Evolutionary conservation across 305 asterid species (phyloP), one percentile per base, ranked within the genome.

Genomic region (Fraxinus platypoda): DNA sequence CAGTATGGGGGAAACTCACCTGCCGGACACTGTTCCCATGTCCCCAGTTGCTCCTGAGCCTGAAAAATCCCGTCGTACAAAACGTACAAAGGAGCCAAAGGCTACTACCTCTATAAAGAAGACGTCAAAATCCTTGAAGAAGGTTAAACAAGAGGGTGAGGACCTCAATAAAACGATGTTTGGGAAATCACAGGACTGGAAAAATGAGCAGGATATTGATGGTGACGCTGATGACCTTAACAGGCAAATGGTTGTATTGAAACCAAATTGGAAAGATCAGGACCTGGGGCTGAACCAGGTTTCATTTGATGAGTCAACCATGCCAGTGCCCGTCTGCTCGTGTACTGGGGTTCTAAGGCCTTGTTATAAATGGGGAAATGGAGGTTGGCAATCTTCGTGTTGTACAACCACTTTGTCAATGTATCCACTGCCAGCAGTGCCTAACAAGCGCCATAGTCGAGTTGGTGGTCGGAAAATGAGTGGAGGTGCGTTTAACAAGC

Each of bases 51-150:
- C 87, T 28, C 88, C 88, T 0, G 93, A 90, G 81, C 94, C 97
- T 15, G 79, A 89, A 71, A 93, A 93, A 84, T n/a, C 95, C 87
- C 86, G 89, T 72, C 92, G 85, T 25, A 46, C 91, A 26, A 95
- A 95, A 83, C 91, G 93, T 9, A 38, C 96, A 3, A 94, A 89
- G 88, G 98, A 91, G 82, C 70, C 92, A 28, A 94, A 91, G 62
- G 87, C 89, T 0, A 77, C 75, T 5, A 66, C 89, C 0, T 75
- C 88, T 1, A 8, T 86, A 0, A 90, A 83, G 85, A 92, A 86
- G 84, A 21, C 89, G 31, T 76, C 94, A n/a, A 94, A 88, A 78
- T 80, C 94, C 15, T 73, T 92, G 0, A 94, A 92, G 80, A 92
- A 88, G 86, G 87, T 90, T 3, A 94, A 91, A 86, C 86, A 25